Evolutionary conservation across 2,329 filamentous ascomycete genomes (phyloP), one percentile per base, ranked within the genome.

Genomic region (Alternaria tenuissima): DNA sequence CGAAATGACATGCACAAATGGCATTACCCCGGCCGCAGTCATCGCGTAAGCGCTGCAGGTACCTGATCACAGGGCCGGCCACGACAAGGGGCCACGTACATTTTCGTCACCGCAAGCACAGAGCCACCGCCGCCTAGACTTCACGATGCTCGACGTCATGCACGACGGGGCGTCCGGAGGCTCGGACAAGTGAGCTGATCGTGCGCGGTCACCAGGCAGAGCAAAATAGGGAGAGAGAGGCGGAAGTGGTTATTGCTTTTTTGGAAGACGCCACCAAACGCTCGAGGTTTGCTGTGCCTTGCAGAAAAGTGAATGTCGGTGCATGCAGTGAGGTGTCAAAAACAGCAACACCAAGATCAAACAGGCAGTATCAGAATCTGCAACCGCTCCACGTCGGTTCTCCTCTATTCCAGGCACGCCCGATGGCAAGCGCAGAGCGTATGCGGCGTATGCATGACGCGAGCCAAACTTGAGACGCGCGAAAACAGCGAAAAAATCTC

Each of bases 111-210:
- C 46, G 47, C 38, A 62, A 62, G 55, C 61, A 60, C 41, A 56
- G 47, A 52, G 47, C 55, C 32, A 44, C 18, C 55, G 49, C 20
- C 61, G 67, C 61, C 64, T 60, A 61, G 62, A 65, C 64, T 65
- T 75, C 73, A 76, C 73, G 75, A 77, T 77, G 71, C 57, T 69
- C 71, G 65, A 73, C 73, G 73, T 77, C 75, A 76, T 76, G 73
- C 66, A 60, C 52, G 48, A 48, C 48, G 36, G 18, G 24, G n/a
- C 52, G 39, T 51, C 44, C 42, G 47, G 34, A 51, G 44, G n/a
- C 38, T 43, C 20, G 34, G 44, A 38, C 38, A 43, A 34, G 38
- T 20, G 28, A 36, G 9, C 36, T 34, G 52, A n/a, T 39, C 48
- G 55, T 47, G 43, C 38, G 46, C 5, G 38, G 57, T 52, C 38